Conservation (phyloP, 2,329 filamentous ascomycete genomes). For the Neocucurbitaria cava region DNA sequence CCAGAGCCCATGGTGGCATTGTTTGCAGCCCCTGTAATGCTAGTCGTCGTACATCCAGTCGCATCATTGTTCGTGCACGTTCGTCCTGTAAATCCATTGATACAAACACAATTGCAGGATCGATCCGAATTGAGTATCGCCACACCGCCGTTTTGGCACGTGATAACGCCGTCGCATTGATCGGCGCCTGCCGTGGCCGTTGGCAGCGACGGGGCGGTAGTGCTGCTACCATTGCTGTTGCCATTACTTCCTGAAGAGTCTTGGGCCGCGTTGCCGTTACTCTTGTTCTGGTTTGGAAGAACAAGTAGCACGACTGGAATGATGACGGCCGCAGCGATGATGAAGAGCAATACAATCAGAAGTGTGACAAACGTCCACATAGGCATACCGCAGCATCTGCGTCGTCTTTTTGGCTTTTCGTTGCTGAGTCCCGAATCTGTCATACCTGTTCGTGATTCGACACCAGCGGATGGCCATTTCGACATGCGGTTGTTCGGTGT, state of each 20-base stretch:
- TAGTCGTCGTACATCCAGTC: constrained; percentile 62
- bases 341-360: constrained; percentile 69
- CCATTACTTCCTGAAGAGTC: constrained; percentile 21
- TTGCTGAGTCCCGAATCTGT: constrained; percentile 28
- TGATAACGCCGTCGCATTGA: constrained; percentile 66
- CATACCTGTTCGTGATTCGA: constrained; percentile 10
- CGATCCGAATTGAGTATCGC: constrained; percentile 70
- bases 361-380: constrained; percentile 77
- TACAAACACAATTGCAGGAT: constrained; percentile 84
- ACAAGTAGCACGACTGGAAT: constrained; percentile 74
- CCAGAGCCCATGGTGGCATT: constrained; percentile 79
- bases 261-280: constrained; percentile 22
- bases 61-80: constrained; percentile 61
- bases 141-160: constrained; percentile 81
- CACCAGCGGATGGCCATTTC: constrained; percentile 38
- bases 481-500: constrained; percentile 43
- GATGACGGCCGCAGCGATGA: constrained; percentile 81
- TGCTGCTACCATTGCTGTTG: constrained; percentile 30
- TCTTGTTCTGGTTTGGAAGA: constrained; percentile 58
- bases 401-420: constrained; percentile 51
- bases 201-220: constrained; percentile 19
- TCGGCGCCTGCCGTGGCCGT: constrained; percentile 24
- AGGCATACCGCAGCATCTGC: constrained; percentile 84
- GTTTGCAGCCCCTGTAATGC: constrained; percentile 49
- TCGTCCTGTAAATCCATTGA: constrained; percentile 80